Percentiles rank a stretch among this genome's conserved stretches.
Evolutionary conservation across 75 land plant species (phyloP).

Genomic region (Picea glauca): DNA sequence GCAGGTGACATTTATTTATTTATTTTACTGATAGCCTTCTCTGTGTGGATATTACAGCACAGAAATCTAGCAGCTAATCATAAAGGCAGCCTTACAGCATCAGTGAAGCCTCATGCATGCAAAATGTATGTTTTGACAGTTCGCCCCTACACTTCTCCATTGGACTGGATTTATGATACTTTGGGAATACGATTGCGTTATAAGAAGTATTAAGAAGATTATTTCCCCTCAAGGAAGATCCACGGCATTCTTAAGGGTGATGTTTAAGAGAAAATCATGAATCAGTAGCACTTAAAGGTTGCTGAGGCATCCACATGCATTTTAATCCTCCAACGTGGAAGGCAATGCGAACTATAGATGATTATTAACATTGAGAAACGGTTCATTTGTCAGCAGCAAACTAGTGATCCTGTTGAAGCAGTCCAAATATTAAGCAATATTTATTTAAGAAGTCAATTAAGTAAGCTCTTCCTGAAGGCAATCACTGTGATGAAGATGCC

Average conservation of each 20-base stretch:
- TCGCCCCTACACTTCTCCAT: slow-evolving; percentile 3
- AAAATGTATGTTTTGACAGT: slow-evolving; percentile 32
- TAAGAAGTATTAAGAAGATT: not conserved
- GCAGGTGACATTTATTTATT: not conserved
- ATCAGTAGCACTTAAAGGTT: too few relatives aligned
- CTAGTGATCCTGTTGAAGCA: too few relatives aligned
- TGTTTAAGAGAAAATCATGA: too few relatives aligned
- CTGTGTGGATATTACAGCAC: slow-evolving; percentile 5
- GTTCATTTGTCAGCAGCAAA: too few relatives aligned
- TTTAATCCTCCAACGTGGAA: too few relatives aligned
- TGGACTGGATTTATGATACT: slow-evolving; percentile 5
- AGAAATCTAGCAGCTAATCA: not conserved
- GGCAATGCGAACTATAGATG: too few relatives aligned
- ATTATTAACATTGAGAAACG: too few relatives aligned
- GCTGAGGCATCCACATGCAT: too few relatives aligned
- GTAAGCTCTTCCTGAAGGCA: too few relatives aligned
- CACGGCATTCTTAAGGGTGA: not conserved
- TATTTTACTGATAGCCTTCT: not conserved
- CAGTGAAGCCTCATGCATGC: slow-evolving; percentile 41
- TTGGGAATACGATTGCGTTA: not conserved
- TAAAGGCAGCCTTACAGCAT: slow-evolving; percentile 14
- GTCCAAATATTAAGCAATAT: too few relatives aligned
- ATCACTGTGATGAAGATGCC: too few relatives aligned
- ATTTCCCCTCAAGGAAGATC: not conserved
- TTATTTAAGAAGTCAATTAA: too few relatives aligned